Conservation (phyloP, 2,329 filamentous ascomycete genomes). For the Cladophialophora exuberans region DNA sequence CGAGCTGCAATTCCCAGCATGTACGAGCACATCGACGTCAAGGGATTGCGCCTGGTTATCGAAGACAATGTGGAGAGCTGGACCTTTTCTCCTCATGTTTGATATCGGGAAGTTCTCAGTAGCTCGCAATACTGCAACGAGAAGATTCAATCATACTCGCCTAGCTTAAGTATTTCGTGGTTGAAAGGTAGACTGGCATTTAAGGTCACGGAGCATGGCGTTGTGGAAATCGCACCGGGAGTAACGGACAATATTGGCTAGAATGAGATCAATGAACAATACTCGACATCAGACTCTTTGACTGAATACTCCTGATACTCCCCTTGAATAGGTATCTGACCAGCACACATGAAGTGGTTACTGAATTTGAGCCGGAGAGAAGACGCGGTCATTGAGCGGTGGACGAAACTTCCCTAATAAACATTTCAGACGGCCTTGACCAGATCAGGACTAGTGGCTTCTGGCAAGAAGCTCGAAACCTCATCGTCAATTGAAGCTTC, state of each 20-base stretch:
- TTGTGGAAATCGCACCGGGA: too few species aligned
- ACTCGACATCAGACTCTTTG: too few species aligned
- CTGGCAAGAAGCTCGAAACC: slow-evolving; percentile 4
- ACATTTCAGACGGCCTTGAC: slow-evolving; percentile 9
- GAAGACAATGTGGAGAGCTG: slow-evolving; percentile 66
- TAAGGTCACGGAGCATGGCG: too few species aligned
- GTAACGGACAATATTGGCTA: too few species aligned
- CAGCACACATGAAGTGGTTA: too few species aligned
- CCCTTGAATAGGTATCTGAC: too few species aligned
- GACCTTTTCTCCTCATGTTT: slow-evolving; percentile 37
- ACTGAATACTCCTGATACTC: too few species aligned
- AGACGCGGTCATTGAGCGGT: neutral
- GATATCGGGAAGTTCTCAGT: neutral
- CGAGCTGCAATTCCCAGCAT: slow-evolving; percentile 51
- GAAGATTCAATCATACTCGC: too few species aligned
- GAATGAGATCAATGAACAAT: too few species aligned
- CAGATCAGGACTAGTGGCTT: slow-evolving; percentile 18
- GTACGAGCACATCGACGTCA: slow-evolving; percentile 69
- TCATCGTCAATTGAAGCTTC: slow-evolving; percentile 20
- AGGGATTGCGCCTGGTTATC: slow-evolving; percentile 67
- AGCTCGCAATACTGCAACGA: neutral
- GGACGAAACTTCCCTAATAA: neutral
- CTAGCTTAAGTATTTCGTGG: too few species aligned
- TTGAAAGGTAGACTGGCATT: too few species aligned
- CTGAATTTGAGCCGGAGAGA: neutral